Base-by-base conservation (phyloP, 768 basidiomycete species). In the Ramaria rubella region DNA sequence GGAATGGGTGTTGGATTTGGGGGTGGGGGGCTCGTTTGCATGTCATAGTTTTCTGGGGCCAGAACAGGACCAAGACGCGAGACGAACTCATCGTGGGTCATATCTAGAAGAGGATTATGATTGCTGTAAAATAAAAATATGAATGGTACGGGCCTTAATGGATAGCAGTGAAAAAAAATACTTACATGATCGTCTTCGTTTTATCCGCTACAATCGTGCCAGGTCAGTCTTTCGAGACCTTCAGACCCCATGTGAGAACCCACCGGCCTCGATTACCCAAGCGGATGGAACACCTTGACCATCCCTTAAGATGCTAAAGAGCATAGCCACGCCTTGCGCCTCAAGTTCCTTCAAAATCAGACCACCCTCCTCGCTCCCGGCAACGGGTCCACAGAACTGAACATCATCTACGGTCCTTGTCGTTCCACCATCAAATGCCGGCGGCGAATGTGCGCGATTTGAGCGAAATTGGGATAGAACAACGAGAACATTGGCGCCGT, bases 41-140 rank as follows among this genome's bases (percentile, higher is more conserved):
- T 72, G n/a, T 70, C 62, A 55, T 85, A 91, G 65, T 90, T 90
- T 67, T 90, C 89, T 9, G 89, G 88, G 0, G 83, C 86, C 21
- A 92, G 79, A 23, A 91, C 67, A n/a, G 90, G 90, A 0, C 89
- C 88, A 1, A 91, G 74, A 45, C 88, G 71, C 3, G 84, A 79
- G 38, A 93, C 83, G 62, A 92, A 91, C 63, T 93, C 90, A 60
- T 91, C 90, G 61, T 92, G 90, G 0, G 87, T 86, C 59, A 91
- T 81, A 60, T 92, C 90, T 0, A 88, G 90, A 7, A 93, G 75
- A 2, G 90, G 89, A 62, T 92, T 92, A 70, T 93, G 88, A 68
- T 93, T 90, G 62, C 91, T 81, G 50, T 36, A 12, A 19, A 31
- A 30, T 44, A 34, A 52, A 31, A 51, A 90, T 82, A 56, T 23